Evolutionary conservation across 768 basidiomycete genomes (phyloP), one percentile per base, ranked within the genome.

Genomic region (Leccinellum albellum): DNA sequence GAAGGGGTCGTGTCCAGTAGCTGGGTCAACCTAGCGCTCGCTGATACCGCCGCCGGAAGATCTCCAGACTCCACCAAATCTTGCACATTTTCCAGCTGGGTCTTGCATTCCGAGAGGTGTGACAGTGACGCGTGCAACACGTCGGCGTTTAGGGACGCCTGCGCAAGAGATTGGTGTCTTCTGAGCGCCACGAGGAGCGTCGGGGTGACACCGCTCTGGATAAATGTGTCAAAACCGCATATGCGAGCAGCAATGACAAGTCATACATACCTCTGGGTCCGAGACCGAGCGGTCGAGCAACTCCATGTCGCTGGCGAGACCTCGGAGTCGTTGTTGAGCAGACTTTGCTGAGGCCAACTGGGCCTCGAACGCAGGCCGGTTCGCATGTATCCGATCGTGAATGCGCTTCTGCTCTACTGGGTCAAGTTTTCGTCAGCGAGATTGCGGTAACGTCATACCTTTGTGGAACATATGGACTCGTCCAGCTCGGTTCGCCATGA

Each of bases 401-500:
- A 96, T 85, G 64, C 77, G 81, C 64, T 78, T 74, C 85, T 93
- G 71, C 37, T 63, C 60, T 49, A 54, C 44, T 20, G 47, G 48
- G 64, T 64, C 28, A 50, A 26, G 59, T n/a, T 24, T 42, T 24
- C 51, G 24, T 44, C 6, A 3, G 29, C 29, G 20, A 42, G 45
- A 57, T 28, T 54, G 53, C 1, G 52, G 32, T 52, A 58, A 42
- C 47, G 50, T 32, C 52, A 50, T 65, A 91, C 93, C 78, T 91
- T 89, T 12, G 88, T 91, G 33, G 76, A 74, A 23, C 74, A 73
- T 58, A 94, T 89, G 13, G 86, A 83, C 47, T 81, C 78, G 62
- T 94, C 85, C 28, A 96, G 77, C 66, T 90, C 87, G 1, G 74
- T 67, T 37, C 90, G 74, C 89, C 90, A 93, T 56, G 83, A 84